Percentiles rank a stretch among this genome's conserved stretches.
Evolutionary conservation across 495 filamentous ascomycete species (phyloP).

Genomic region (Trichocladium uniseriatum): DNA sequence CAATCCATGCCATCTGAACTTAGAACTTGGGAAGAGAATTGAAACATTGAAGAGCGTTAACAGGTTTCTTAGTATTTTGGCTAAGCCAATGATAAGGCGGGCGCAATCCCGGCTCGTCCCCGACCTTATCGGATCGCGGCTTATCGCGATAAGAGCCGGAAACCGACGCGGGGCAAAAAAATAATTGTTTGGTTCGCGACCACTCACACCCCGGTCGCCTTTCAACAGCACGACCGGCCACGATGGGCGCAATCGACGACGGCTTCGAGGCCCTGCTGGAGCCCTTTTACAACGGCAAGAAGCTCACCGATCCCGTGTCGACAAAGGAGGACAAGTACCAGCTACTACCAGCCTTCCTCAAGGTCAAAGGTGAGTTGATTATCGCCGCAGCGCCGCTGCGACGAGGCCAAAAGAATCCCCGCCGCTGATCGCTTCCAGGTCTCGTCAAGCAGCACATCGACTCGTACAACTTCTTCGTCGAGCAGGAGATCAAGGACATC

Average conservation of each 20-base stretch:
- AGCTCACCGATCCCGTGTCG: conserved; percentile 82
- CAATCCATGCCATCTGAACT: too few relatives aligned
- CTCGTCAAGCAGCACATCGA: conserved; percentile 66
- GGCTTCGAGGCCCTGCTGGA: conserved; percentile 80
- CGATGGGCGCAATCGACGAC: conserved; percentile 41
- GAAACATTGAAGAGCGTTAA: too few relatives aligned
- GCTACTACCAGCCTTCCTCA: conserved; percentile 87
- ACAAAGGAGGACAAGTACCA: conserved; percentile 96
- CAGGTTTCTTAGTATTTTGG: too few relatives aligned
- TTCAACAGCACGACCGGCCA: conserved; percentile 16
- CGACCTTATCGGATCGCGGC: too few relatives aligned
- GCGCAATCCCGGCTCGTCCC: too few relatives aligned
- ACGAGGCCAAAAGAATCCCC: not conserved
- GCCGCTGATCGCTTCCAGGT: conserved; percentile 8
- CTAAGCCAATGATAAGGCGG: too few relatives aligned
- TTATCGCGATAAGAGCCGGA: conserved; percentile 14
- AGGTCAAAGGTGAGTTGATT: conserved; percentile 63
- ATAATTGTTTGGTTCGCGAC: conserved; percentile 9
- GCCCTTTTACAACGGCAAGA: conserved; percentile 94
- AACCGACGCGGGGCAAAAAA: conserved; percentile 18
- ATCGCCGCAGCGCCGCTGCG: not conserved
- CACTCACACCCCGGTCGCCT: conserved; percentile 2
- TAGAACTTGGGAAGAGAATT: too few relatives aligned
- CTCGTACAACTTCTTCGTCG: conserved; percentile 95
- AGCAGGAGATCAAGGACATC: conserved; percentile 92